Percentiles rank a stretch among this genome's conserved stretches.
Conservation (phyloP, 805 yeast species). For the Saccharomyces mikatae region DNA sequence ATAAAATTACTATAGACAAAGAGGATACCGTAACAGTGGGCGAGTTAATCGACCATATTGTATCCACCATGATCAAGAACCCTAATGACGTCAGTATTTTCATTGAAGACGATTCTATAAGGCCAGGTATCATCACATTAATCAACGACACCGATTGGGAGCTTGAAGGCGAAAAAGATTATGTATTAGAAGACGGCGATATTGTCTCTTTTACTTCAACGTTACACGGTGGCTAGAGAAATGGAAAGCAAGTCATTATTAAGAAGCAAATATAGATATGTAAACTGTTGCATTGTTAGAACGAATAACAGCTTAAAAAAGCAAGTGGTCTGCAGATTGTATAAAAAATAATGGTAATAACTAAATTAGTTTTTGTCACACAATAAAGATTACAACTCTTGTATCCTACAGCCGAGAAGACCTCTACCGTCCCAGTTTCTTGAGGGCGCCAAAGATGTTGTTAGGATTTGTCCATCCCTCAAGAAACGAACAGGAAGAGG, state of each 20-base stretch:
- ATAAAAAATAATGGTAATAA: not conserved
- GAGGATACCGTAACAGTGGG: conserved; percentile 33
- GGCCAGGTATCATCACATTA: conserved; percentile 88
- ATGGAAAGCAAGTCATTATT: not conserved
- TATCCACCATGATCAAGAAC: conserved; percentile 47
- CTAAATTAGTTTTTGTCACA: not conserved
- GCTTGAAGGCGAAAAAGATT: conserved; percentile 78
- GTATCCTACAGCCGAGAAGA: conserved; percentile 57
- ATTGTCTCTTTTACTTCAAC: conserved; percentile 84
- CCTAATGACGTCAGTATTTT: conserved; percentile 64
- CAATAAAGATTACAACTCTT: conserved; percentile 29
- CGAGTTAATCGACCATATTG: conserved; percentile 51
- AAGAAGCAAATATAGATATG: not conserved
- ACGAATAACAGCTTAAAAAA: not conserved
- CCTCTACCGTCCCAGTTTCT: conserved; percentile 60
- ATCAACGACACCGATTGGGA: conserved; percentile 98
- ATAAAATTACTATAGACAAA: conserved; percentile 41
- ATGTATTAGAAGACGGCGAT: conserved; percentile 69
- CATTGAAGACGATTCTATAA: conserved; percentile 68
- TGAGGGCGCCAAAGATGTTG: conserved; percentile 38
- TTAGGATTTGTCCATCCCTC: conserved; percentile 29
- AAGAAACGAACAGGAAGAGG: conserved; percentile 19
- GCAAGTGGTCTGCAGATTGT: conserved; percentile 1
- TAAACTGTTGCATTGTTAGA: conserved; percentile 8
- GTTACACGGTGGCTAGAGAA: conserved; percentile 75